Conservation (phyloP, 2,329 filamentous ascomycete species). For the Ophiostoma novo-ulmi region DNA sequence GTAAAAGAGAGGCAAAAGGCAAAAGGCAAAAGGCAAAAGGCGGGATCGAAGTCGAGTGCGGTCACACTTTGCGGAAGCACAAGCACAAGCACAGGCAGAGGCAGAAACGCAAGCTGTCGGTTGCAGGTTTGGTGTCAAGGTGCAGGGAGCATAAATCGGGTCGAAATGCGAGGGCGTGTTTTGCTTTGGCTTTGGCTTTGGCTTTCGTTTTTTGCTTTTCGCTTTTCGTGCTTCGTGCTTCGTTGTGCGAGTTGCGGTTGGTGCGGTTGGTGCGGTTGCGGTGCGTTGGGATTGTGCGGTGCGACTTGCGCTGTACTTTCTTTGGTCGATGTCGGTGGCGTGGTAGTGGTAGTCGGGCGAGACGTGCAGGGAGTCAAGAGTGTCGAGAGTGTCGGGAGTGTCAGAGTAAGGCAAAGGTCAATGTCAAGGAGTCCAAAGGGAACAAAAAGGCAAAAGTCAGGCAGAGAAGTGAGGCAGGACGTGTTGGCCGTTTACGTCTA, state of each 20-base stretch:
- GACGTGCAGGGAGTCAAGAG: too few relatives aligned
- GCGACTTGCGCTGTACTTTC: neutral
- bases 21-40: too few relatives aligned
- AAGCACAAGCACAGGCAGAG: too few relatives aligned
- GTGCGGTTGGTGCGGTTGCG: neutral
- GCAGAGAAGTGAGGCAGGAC: neutral
- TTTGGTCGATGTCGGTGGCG: neutral
- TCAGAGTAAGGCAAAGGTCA: neutral
- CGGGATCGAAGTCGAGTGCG: too few relatives aligned
- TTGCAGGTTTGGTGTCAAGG: too few relatives aligned
- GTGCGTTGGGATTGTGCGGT: neutral
- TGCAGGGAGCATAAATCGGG: too few relatives aligned
- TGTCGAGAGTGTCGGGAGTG: too few relatives aligned
- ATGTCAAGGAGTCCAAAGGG: neutral
- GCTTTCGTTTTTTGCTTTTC: neutral
- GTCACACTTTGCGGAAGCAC: too few relatives aligned
- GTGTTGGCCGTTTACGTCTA: constrained; percentile 12
- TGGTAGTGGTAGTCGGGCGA: too few relatives aligned
- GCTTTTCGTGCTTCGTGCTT: neutral
- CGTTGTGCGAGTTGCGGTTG: neutral
- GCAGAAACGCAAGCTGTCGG: too few relatives aligned
- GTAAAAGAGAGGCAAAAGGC: too few relatives aligned
- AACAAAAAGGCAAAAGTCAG: neutral
- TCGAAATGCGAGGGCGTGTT: neutral
- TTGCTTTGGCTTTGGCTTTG: too few relatives aligned